phyloP scores from a whole-genome alignment of 768 basidiomycete species.

The Pleurotus ostreatus region DNA sequence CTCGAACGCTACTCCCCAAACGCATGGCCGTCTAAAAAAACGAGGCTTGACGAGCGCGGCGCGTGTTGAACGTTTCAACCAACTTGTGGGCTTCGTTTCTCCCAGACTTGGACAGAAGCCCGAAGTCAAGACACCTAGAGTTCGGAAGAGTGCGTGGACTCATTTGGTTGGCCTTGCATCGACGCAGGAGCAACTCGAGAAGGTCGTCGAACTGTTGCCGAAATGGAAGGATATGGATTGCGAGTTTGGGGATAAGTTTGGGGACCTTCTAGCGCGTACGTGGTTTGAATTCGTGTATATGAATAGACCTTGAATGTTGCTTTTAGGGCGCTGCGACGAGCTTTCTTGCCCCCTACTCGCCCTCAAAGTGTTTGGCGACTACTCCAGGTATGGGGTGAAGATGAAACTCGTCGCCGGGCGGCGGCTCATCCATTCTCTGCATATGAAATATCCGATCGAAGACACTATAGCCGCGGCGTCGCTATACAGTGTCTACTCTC shows the following conservation, averaged over 20 bases:
- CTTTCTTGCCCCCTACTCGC: constrained; percentile 53
- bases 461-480: constrained; percentile 47
- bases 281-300: constrained; percentile 12
- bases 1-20: neutral
- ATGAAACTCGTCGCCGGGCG: constrained; percentile 51
- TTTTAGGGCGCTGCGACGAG: constrained; percentile 57
- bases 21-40: constrained; percentile 10
- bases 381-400: constrained; percentile 53
- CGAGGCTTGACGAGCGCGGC: constrained; percentile 25
- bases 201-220: constrained; percentile 43
- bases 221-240: constrained; percentile 43
- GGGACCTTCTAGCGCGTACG: constrained; percentile 54
- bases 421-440: constrained; percentile 54
- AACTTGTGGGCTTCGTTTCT: constrained; percentile 29
- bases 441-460: constrained; percentile 40
- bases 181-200: constrained; percentile 44
- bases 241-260: constrained; percentile 32
- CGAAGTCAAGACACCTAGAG: constrained; percentile 23
- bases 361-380: constrained; percentile 57
- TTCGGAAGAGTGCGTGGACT: constrained; percentile 45
- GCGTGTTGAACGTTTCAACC: constrained; percentile 28
- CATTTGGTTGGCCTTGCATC: constrained; percentile 47
- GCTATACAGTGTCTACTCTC: constrained; percentile 49
- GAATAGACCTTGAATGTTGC: neutral
- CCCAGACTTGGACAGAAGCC: constrained; percentile 38